Percentiles rank a stretch among this genome's conserved stretches.
These are phyloP conservation scores for Salisapilia sapeloensis DNA, from an alignment of 352 stramenopile species.

Conservation along the genomic window DNA sequence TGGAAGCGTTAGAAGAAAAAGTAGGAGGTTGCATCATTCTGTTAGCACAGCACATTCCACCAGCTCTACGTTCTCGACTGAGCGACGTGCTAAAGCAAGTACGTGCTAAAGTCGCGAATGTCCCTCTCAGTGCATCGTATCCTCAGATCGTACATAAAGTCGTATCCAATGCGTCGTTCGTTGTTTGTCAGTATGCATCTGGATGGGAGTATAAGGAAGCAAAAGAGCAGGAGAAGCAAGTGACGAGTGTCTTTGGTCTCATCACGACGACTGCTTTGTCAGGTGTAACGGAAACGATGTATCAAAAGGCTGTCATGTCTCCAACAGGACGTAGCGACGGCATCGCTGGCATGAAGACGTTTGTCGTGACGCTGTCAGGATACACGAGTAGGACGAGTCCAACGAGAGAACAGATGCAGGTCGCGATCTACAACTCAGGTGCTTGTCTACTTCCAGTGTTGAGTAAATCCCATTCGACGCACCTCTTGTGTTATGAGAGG, in stretches of 20 bases:
- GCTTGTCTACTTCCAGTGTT: conserved; percentile 71
- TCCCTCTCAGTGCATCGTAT: conserved; percentile 50
- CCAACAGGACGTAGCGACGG: conserved; percentile 46
- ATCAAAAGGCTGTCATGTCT: conserved; percentile 30
- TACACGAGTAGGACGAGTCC: conserved; percentile 61
- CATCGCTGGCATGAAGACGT: conserved; percentile 56
- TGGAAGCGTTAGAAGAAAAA: conserved; percentile 27
- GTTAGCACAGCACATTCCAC: conserved; percentile 55
- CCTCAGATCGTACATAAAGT: conserved; percentile 62
- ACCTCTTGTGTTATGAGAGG: conserved; percentile 61
- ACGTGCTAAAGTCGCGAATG: conserved; percentile 66
- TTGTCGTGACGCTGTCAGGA: conserved; percentile 71
- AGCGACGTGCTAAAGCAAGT: conserved; percentile 43
- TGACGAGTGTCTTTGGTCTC: conserved; percentile 74
- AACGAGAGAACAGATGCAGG: conserved; percentile 68
- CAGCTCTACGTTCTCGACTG: conserved; percentile 38
- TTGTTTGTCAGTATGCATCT: conserved; percentile 65
- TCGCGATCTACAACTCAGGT: conserved; percentile 66
- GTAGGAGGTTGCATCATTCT: conserved; percentile 47
- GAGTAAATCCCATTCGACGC: conserved; percentile 64
- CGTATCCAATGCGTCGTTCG: conserved; percentile 59
- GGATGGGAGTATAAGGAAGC: conserved; percentile 74
- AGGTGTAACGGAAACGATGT: conserved; percentile 6
- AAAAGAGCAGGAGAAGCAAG: conserved; percentile 36
- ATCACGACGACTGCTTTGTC: no score